Evolutionary conservation across 1,284 basidiomycete species (phyloP).

Genomic region (Ceratobasidium sp.): DNA sequence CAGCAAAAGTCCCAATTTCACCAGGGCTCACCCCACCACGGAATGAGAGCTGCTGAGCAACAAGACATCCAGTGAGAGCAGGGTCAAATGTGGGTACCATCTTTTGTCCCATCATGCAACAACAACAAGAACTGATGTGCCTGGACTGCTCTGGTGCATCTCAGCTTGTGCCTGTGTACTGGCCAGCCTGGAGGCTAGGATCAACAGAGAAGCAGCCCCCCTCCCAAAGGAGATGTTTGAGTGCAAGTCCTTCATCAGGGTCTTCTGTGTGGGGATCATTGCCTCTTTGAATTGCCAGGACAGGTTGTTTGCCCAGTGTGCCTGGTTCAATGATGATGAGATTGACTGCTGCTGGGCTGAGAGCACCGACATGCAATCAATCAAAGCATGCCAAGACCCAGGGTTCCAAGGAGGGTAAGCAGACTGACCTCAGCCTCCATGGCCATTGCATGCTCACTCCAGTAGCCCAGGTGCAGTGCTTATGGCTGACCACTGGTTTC

Average conservation of each 20-base stretch:
- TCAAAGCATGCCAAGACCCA: not conserved
- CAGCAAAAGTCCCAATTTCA: not conserved
- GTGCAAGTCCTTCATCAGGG: not conserved
- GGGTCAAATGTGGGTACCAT: not conserved
- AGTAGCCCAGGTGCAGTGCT: not conserved
- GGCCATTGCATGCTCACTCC: not conserved
- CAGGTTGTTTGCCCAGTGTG: slow-evolving; percentile 6
- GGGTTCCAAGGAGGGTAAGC: slow-evolving; percentile 25
- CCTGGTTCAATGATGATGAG: slow-evolving; percentile 20
- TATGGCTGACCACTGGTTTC: slow-evolving; percentile 15
- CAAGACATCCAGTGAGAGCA: not conserved
- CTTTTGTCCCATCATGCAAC: not conserved
- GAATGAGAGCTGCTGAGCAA: not conserved
- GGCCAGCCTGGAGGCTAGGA: not conserved
- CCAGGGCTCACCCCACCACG: not conserved
- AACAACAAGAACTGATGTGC: not conserved
- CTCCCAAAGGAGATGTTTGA: not conserved
- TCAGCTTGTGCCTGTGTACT: slow-evolving; percentile 8
- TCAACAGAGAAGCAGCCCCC: not conserved
- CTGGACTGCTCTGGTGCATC: not conserved
- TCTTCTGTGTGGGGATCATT: not conserved
- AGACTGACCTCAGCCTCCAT: not conserved
- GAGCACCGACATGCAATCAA: not conserved
- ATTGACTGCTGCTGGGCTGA: slow-evolving; percentile 24
- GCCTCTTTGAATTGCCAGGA: slow-evolving; percentile 13